A percentile compares a stretch with the other conserved stretches of the same genome.
Evolutionary conservation across 2,329 filamentous ascomycete genomes (phyloP).

Genomic region (Colletotrichum chrysophilum): DNA sequence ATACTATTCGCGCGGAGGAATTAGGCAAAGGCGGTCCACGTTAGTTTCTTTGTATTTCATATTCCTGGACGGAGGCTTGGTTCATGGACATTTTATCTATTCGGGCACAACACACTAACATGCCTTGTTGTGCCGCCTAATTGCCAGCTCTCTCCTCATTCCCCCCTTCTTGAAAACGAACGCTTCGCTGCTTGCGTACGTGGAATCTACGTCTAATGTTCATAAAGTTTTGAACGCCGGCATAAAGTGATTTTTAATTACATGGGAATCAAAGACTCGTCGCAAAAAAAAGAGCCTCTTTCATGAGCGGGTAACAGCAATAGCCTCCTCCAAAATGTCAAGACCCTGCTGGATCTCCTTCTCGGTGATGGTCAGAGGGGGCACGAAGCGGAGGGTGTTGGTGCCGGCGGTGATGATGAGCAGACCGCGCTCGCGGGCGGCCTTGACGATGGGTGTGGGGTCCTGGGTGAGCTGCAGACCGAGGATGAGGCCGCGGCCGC

Average conservation of each 20-base stretch:
- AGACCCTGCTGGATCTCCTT: slow-evolving; percentile 82
- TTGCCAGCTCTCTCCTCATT: background rate
- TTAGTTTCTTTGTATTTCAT: too few relatives aligned
- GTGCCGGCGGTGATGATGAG: slow-evolving; percentile 91
- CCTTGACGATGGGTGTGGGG: slow-evolving; percentile 77
- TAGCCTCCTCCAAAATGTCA: slow-evolving; percentile 74
- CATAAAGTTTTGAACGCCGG: slow-evolving; percentile 13
- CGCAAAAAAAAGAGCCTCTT: background rate
- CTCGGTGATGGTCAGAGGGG: slow-evolving; percentile 80
- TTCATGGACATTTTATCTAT: background rate
- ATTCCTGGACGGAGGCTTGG: too few relatives aligned
- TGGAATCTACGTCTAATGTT: slow-evolving; percentile 12
- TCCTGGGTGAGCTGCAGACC: slow-evolving; percentile 83
- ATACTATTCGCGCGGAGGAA: too few relatives aligned
- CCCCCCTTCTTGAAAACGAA: background rate
- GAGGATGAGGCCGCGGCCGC: slow-evolving; percentile 84
- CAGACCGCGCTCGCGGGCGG: slow-evolving; percentile 85
- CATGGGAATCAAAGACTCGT: background rate
- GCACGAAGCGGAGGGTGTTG: slow-evolving; percentile 92
- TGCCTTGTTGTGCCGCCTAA: background rate
- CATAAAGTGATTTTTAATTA: slow-evolving; percentile 3
- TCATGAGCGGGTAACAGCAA: slow-evolving; percentile 46
- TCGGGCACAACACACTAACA: background rate
- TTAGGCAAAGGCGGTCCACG: too few relatives aligned
- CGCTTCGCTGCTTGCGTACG: background rate